These are phyloP conservation scores for Coemansia sp. DNA, from an alignment of 371 early-diverging fungal species.

Conservation along the genomic window DNA sequence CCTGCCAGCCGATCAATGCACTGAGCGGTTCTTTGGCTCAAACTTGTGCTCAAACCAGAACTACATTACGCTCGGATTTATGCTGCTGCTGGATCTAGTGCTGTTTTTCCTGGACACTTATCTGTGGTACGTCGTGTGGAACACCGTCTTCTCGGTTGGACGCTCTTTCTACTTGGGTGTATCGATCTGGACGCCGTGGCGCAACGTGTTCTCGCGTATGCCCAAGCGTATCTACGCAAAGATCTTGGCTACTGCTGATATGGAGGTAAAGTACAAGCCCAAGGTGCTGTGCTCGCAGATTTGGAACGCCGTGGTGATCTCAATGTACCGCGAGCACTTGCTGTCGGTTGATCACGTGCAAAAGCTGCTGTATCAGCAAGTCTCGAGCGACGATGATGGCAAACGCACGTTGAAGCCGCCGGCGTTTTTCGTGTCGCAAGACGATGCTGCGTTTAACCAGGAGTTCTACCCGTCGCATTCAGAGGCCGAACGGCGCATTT, in stretches of 20 bases:
- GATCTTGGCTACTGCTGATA: constrained; percentile 70
- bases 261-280: constrained; percentile 72
- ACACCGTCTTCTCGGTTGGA: constrained; percentile 75
- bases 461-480: constrained; percentile 77
- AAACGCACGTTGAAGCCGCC: constrained; percentile 74
- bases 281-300: constrained; percentile 78
- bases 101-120: constrained; percentile 89
- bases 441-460: constrained; percentile 73
- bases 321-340: constrained; percentile 85
- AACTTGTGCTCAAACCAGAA: constrained; percentile 68
- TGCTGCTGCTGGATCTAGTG: constrained; percentile 75
- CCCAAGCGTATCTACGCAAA: constrained; percentile 85
- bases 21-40: constrained; percentile 56
- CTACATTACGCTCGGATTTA: constrained; percentile 68
- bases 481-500: constrained; percentile 83
- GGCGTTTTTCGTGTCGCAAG: constrained; percentile 80
- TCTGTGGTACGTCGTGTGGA: constrained; percentile 90
- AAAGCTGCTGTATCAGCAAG: constrained; percentile 77
- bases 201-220: constrained; percentile 80
- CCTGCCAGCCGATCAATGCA: constrained; percentile 57
- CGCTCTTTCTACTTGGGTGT: constrained; percentile 79
- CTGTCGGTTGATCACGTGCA: constrained; percentile 78
- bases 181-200: constrained; percentile 87
- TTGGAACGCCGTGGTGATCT: constrained; percentile 86
- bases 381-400: constrained; percentile 65